Conservation (phyloP, 176 grass and related monocot genomes). For the bread wheat (Triticum aestivum) region IWGSC_CS_RefSeq_v2.1 NC_057812.1:537590382-537590881, state of each 20-base stretch:
- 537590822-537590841: constrained; percentile 33
- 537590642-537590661: neutral
- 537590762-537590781: constrained; percentile 49
- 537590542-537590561: neutral
- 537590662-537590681: constrained; percentile 76
- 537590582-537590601: neutral
- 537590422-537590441: constrained; percentile 57
- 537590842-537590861: neutral
- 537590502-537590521: constrained; percentile 30
- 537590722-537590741: constrained; percentile 64
- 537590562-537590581: neutral
- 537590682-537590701: constrained; percentile 69
- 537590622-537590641: neutral
- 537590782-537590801: constrained; percentile 73
- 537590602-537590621: neutral
- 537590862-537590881: neutral
- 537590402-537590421: constrained; percentile 49
- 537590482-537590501: constrained; percentile 54
- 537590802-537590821: constrained; percentile 85
- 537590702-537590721: constrained; percentile 57
- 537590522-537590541: neutral
- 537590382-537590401: constrained; percentile 59
- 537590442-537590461: constrained; percentile 48
- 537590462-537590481: constrained; percentile 43
- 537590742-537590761: constrained; percentile 75